Base-by-base conservation (phyloP, 495 filamentous ascomycete genomes). In the Neurospora discreta region DNA sequence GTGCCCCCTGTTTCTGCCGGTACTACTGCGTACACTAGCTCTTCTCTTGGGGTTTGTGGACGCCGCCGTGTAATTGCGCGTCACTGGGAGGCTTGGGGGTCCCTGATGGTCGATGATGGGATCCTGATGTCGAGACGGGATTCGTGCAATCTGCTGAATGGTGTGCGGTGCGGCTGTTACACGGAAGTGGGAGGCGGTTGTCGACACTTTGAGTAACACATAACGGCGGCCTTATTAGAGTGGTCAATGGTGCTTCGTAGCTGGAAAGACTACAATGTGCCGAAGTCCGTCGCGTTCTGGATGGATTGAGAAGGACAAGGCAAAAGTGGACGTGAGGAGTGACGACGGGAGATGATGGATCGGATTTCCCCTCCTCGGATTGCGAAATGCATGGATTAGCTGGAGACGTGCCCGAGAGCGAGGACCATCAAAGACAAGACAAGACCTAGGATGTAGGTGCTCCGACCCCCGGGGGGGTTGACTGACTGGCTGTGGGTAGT, bases 201-300 rank as follows among this genome's bases (percentile, higher is more conserved):
- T 68, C 30, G 38, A 69, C n/a, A 71, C 68, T 65, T 68, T 52
- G 46, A 69, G 43, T 71, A 70, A 68, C 72, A 75, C 75, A 75
- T 73, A 69, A 75, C 71, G 75, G 69, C 68, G 43, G 30, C 39
- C 26, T 75, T 42, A 75, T 75, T 42, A 75, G 69, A 77, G 40
- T 78, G 77, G 73, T 74, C 77, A 77, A 74, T 75, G 52, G 52
- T 65, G 23, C 26, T 33, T 65, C 30, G 33, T 65, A 65, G 52
- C 26, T 65, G 52, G 52, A 65, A 33, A 65, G 26, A 65, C 23
- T 60, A 26, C 23, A 33, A 7, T 65, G 52, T 65, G 52, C 52
- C 52, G 26, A 65, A 65, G 52, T 36, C 52, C 26, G 52, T 65
- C 52, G 52, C 26, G 52, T 65, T 65, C 33, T 60, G 52, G 26